Conservation (phyloP, 768 basidiomycete species). For the Rhodotorula kratochvilovae region DNA sequence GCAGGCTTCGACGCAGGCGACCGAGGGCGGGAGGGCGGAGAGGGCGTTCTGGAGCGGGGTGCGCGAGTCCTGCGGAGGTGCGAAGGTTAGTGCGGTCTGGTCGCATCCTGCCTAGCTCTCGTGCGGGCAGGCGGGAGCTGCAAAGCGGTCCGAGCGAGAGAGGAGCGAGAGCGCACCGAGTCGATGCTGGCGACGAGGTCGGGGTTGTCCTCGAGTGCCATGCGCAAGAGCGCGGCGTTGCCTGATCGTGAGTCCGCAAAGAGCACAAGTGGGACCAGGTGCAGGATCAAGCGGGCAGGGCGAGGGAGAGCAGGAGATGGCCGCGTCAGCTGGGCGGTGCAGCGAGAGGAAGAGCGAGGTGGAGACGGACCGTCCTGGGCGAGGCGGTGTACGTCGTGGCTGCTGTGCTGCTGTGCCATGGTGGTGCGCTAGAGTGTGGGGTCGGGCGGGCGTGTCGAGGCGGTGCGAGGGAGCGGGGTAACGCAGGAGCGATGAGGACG, state of each 20-base stretch:
- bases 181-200: constrained; percentile 19
- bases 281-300: too few relatives aligned
- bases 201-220: constrained; percentile 10
- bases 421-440: too few relatives aligned
- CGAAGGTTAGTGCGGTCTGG: too few relatives aligned
- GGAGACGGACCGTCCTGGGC: constrained; percentile 31
- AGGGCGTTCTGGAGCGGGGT: constrained; percentile 34
- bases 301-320: not conserved
- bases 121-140: too few relatives aligned
- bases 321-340: constrained; percentile 17
- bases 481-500: too few relatives aligned
- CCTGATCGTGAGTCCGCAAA: constrained; percentile 12
- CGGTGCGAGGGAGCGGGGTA: too few relatives aligned
- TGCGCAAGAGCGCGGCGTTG: constrained; percentile 12
- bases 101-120: too few relatives aligned
- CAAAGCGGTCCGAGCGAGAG: too few relatives aligned
- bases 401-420: not conserved
- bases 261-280: too few relatives aligned
- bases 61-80: constrained; percentile 21
- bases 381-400: constrained; percentile 15
- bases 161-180: not conserved
- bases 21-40: constrained; percentile 25
- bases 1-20: constrained; percentile 21
- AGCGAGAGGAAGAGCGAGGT: not conserved
- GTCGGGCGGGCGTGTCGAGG: too few relatives aligned